phyloP scores from a whole-genome alignment of 2,329 filamentous ascomycete genomes.

The Trematosphaeria pertusa region DNA sequence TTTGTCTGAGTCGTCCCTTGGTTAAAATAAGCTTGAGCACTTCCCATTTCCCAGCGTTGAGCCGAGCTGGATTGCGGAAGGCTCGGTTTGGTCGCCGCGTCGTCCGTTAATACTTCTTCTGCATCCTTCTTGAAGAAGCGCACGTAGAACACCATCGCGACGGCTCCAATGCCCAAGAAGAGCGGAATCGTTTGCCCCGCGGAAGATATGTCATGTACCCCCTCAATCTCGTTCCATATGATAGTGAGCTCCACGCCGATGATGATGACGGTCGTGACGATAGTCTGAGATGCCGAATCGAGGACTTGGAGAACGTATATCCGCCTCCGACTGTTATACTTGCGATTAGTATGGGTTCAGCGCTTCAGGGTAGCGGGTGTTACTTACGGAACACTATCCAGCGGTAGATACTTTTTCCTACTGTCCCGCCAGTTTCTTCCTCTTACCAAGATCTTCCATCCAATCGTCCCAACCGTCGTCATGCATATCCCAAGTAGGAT shows the following conservation, averaged over 20 bases:
- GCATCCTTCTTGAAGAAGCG: not conserved
- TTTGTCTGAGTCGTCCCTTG: no score
- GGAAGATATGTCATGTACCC: constrained; percentile 4
- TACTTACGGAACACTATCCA: no score
- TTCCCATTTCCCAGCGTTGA: no score
- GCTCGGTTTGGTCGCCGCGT: no score
- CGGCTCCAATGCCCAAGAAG: constrained; percentile 5
- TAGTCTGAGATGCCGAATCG: constrained; percentile 1
- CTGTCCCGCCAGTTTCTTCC: not conserved
- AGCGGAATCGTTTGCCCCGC: constrained; percentile 14
- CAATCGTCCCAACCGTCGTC: not conserved
- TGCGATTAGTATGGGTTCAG: no score
- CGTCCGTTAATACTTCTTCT: no score
- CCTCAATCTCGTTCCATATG: constrained; percentile 9
- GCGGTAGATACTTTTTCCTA: no score
- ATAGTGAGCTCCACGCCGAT: constrained; percentile 12
- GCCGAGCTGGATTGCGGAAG: no score
- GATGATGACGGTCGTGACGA: constrained; percentile 7
- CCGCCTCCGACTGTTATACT: no score
- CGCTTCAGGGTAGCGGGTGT: no score
- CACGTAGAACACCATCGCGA: constrained; percentile 4
- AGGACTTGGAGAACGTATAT: no score
- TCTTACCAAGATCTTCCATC: not conserved
- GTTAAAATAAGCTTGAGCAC: no score
- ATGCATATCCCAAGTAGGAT: constrained; percentile 4